phyloP scores from a whole-genome alignment of 768 basidiomycete species.

The Serendipita sp. region DNA sequence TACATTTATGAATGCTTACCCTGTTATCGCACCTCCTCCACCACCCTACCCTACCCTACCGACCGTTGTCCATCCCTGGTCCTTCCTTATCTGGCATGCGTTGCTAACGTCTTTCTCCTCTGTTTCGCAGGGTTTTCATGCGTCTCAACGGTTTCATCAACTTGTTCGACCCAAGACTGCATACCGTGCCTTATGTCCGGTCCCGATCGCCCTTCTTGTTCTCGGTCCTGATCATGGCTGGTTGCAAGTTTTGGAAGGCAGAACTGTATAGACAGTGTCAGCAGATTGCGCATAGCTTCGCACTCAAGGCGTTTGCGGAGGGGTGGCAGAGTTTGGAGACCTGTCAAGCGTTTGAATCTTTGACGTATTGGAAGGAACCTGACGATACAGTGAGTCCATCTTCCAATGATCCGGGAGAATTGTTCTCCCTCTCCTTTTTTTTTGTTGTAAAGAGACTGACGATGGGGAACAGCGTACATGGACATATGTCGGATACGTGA shows the following conservation, averaged over 20 bases:
- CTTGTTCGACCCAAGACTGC: constrained; percentile 74
- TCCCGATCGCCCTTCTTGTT: constrained; percentile 68
- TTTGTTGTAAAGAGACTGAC: no score
- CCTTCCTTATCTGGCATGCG: not conserved
- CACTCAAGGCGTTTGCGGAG: constrained; percentile 62
- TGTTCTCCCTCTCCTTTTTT: not conserved
- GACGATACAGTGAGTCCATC: constrained; percentile 49
- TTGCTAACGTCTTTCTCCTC: not conserved
- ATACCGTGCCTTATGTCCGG: constrained; percentile 67
- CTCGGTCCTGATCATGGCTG: constrained; percentile 68
- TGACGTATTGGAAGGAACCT: constrained; percentile 82
- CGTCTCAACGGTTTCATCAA: constrained; percentile 83
- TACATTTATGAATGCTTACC: no score
- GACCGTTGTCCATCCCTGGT: not conserved
- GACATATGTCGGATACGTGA: constrained; percentile 75
- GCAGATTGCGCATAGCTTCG: constrained; percentile 55
- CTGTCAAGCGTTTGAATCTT: constrained; percentile 74
- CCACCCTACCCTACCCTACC: constrained; percentile 14
- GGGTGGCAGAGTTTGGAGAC: constrained; percentile 73
- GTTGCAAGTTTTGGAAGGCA: constrained; percentile 68
- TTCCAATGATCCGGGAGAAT: not conserved
- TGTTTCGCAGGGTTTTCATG: constrained; percentile 37
- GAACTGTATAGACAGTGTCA: constrained; percentile 51
- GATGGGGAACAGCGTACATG: constrained; percentile 47
- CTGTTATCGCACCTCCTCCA: no score